Base-by-base conservation (phyloP, 768 basidiomycete species). In the Hortiboletus campestris region DNA sequence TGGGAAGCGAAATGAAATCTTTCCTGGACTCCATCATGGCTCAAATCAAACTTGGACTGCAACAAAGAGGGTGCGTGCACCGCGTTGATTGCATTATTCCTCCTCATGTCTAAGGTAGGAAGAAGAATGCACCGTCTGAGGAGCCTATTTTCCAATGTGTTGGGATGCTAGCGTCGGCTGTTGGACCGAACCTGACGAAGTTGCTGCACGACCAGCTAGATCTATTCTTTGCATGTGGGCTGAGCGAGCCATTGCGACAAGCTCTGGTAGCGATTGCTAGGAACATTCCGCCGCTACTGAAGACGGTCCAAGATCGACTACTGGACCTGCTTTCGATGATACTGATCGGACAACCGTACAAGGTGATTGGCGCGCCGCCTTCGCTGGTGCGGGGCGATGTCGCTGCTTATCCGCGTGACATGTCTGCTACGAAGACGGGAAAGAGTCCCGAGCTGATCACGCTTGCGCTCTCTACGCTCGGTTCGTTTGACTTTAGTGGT, bases 81-180 rank as follows among this genome's bases (percentile, higher is more conserved):
- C 9, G 11, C 12, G 6, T 13, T 40, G 43, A 42, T 29, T 35
- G 43, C 13, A 25, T 44, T 36, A 19, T 38, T 31, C 0, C 7
- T 48, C 16, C 51, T 61, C 55, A 66, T 38, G 29, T 32, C 48
- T 2, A 22, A 14, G 35, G 29, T 58, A 87, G 84, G 54, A 86
- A 87, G 67, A 96, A 94, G 78, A 94, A 93, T 67, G 91, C 94
- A 2, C 90, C 91, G 3, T 86, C 88, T 16, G 95, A 98, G 71
- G 94, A 94, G 60, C 89, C 95, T 0, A 94, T 98, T 55, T 98
- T 99, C 67, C 92, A 98, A 78, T 98, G 97, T 72, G 83, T 99
- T 56, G 93, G 93, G 36, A 96, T 98, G 94, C 78, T 99, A 41
- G 93, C 95, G 1, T 84, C 86, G 2, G 92, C 97, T 10, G 94